A percentile compares a stretch with the other conserved stretches of the same genome.
phyloP scores from a whole-genome alignment of 495 filamentous ascomycete species.

The Beverwykella pulmonaria region DNA sequence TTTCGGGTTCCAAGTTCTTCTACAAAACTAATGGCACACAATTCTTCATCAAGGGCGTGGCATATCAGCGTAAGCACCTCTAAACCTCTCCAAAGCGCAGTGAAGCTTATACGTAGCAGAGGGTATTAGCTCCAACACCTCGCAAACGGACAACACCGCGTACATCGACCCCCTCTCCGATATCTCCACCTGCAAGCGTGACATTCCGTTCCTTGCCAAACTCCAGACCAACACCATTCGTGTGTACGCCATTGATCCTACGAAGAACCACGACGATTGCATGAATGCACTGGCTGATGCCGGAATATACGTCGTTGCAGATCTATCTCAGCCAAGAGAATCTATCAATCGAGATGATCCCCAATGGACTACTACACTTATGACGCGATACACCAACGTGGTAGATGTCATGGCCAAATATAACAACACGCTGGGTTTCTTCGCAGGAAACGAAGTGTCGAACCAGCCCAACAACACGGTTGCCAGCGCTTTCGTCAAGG shows the following conservation, averaged over 20 bases:
- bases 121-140: slow-evolving; percentile 54
- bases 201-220: slow-evolving; percentile 76
- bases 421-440: slow-evolving; percentile 90
- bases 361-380: slow-evolving; percentile 73
- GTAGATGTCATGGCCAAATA: slow-evolving; percentile 79
- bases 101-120: slow-evolving; percentile 44
- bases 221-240: slow-evolving; percentile 88
- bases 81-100: neutral
- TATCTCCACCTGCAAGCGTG: slow-evolving; percentile 68
- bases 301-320: slow-evolving; percentile 92
- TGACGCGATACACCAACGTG: slow-evolving; percentile 77
- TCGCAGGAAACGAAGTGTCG: slow-evolving; percentile 94
- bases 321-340: slow-evolving; percentile 73
- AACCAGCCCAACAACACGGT: slow-evolving; percentile 80
- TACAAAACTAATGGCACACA: slow-evolving; percentile 72
- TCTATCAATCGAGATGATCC: slow-evolving; percentile 86
- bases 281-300: slow-evolving; percentile 81
- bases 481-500: slow-evolving; percentile 92
- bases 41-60: slow-evolving; percentile 88
- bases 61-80: slow-evolving; percentile 70
- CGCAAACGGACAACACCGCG: slow-evolving; percentile 40
- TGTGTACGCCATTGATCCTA: slow-evolving; percentile 87
- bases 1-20: slow-evolving; percentile 75
- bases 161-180: slow-evolving; percentile 76
- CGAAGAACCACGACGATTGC: slow-evolving; percentile 74